These are phyloP conservation scores for Anthracocystis setariae DNA, from an alignment of 1,284 basidiomycete species.

Conservation along the genomic window DNA sequence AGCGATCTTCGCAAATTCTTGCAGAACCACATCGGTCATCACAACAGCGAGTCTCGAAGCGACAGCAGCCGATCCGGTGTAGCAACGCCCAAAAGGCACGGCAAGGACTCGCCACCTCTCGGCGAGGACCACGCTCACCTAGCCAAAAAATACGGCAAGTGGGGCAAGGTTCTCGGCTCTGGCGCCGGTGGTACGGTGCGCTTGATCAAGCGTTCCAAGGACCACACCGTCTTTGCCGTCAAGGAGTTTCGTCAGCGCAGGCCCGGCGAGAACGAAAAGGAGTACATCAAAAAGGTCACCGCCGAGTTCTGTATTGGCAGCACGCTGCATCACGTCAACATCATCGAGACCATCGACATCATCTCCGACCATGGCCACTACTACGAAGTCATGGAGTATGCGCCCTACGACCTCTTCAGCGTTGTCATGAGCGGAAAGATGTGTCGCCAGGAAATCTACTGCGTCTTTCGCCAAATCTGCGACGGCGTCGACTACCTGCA, in stretches of 20 bases:
- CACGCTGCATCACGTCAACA: conserved; percentile 83
- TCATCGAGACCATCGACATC: conserved; percentile 98
- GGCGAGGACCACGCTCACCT: conserved; percentile 80
- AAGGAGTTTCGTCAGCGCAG: conserved; percentile 95
- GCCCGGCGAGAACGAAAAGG: conserved; percentile 87
- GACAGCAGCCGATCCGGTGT: conserved; percentile 49
- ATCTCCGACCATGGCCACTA: conserved; percentile 97
- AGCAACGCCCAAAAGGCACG: conserved; percentile 57
- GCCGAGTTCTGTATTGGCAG: conserved; percentile 98
- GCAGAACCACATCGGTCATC: conserved; percentile 64
- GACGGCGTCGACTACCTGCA: conserved; percentile 98
- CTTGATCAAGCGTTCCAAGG: conserved; percentile 81
- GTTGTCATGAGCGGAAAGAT: conserved; percentile 99
- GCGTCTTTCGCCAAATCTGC: conserved; percentile 98
- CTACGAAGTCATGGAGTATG: conserved; percentile 89
- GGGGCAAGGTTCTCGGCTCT: conserved; percentile 92
- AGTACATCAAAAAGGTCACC: conserved; percentile 98
- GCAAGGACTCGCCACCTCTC: conserved; percentile 67
- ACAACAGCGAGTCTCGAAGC: conserved; percentile 51
- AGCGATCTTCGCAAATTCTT: conserved; percentile 58
- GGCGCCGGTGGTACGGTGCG: conserved; percentile 98
- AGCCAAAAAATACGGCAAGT: conserved; percentile 98
- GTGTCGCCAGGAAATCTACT: conserved; percentile 97
- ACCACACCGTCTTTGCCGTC: conserved; percentile 83
- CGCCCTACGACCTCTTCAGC: conserved; percentile 96